Percentiles rank a stretch among this genome's conserved stretches.
These are phyloP conservation scores for Graphilbum sp. DNA, from an alignment of 2,329 filamentous ascomycete genomes.

Conservation along the genomic window DNA sequence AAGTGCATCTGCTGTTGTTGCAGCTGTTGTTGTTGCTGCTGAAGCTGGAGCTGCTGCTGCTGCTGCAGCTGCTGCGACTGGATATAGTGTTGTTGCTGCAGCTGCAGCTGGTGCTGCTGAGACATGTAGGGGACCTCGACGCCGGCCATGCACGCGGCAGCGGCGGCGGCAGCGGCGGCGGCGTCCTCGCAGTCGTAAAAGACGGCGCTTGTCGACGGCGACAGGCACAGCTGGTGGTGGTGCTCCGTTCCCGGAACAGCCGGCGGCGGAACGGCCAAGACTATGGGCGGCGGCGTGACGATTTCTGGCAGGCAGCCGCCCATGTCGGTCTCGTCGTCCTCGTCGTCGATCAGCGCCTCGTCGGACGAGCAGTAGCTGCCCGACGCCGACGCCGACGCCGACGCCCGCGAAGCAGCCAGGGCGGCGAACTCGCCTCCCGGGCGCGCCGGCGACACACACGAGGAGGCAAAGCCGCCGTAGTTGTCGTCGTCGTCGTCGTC, in stretches of 20 bases:
- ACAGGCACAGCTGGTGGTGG: no score
- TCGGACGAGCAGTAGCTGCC: slow-evolving; percentile 2
- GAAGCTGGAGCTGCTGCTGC: neutral
- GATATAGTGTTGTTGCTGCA: slow-evolving; percentile 6
- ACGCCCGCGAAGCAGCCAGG: no score
- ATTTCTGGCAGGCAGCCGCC: slow-evolving; percentile 24
- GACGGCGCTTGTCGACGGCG: slow-evolving; percentile 10
- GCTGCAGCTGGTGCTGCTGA: slow-evolving; percentile 17
- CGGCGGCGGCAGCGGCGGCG: no score
- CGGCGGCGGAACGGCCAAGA: slow-evolving; percentile 3
- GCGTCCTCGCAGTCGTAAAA: slow-evolving; percentile 30
- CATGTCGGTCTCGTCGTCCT: slow-evolving; percentile 22
- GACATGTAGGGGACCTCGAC: neutral
- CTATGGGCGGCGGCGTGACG: slow-evolving; percentile 20
- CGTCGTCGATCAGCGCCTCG: slow-evolving; percentile 12
- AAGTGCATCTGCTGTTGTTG: neutral
- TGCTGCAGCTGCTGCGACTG: slow-evolving; percentile 19
- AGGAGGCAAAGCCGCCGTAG: no score
- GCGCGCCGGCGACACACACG: no score
- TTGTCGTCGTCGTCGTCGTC: no score
- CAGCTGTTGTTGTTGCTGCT: neutral
- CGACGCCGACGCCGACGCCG: slow-evolving; percentile 10
- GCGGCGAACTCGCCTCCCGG: no score
- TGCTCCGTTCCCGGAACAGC: neutral
- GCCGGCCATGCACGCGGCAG: slow-evolving; percentile 17